Evolutionary conservation across 768 basidiomycete species (phyloP).

Genomic region (Lactarius evosmus): DNA sequence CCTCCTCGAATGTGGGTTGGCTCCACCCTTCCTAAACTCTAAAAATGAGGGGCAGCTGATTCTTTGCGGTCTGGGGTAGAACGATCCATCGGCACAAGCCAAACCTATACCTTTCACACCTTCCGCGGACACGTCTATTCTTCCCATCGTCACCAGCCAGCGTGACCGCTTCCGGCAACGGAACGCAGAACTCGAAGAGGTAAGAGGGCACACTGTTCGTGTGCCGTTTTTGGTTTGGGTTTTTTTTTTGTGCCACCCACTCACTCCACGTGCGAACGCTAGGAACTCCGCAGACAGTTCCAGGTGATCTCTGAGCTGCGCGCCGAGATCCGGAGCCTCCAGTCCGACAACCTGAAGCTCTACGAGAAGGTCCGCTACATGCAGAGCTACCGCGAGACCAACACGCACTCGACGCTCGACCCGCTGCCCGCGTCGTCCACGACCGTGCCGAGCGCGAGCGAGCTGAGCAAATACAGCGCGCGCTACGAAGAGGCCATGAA

Average conservation of each 20-base stretch:
- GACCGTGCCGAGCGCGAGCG: constrained; percentile 48
- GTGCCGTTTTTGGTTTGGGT: too few relatives aligned
- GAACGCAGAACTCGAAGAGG: constrained; percentile 96
- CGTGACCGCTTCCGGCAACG: constrained; percentile 96
- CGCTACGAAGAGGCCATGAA: constrained; percentile 98
- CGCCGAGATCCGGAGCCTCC: constrained; percentile 84
- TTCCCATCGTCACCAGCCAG: constrained; percentile 98
- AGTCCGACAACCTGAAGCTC: constrained; percentile 93
- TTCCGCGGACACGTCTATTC: constrained; percentile 86
- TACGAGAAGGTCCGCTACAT: constrained; percentile 99
- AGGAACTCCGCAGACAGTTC: constrained; percentile 96
- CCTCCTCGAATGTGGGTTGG: constrained; percentile 18
- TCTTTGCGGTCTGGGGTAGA: background rate
- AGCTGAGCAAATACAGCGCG: constrained; percentile 84
- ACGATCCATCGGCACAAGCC: constrained; percentile 40
- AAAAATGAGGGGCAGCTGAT: background rate
- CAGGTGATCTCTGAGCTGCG: constrained; percentile 93
- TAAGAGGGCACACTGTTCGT: too few relatives aligned
- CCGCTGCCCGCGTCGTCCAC: constrained; percentile 48
- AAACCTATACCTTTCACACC: constrained; percentile 70
- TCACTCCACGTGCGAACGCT: constrained; percentile 6
- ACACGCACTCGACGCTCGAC: constrained; percentile 61
- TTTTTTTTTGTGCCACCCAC: too few relatives aligned
- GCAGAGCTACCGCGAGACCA: constrained; percentile 90
- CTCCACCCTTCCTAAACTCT: background rate